A percentile compares a stretch with the other conserved stretches of the same genome.
Evolutionary conservation across 2,329 filamentous ascomycete genomes (phyloP).

Genomic region (Taxawa tesnikishii): DNA sequence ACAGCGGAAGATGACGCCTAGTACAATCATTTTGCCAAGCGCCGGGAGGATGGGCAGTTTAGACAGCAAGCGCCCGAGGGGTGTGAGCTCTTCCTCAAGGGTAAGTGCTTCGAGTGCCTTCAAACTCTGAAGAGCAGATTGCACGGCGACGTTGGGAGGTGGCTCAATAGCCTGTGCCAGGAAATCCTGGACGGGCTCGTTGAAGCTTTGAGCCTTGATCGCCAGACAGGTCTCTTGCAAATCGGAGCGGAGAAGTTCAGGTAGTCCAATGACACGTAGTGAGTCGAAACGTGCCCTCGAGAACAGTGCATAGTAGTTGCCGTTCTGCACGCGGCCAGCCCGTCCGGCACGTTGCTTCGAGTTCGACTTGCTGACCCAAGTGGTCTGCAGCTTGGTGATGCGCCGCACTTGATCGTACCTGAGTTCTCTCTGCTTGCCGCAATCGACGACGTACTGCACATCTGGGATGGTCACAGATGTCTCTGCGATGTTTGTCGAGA

Average conservation of each 20-base stretch:
- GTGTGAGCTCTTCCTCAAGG: conserved; percentile 29
- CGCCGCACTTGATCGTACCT: conserved; percentile 27
- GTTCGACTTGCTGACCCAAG: conserved; percentile 37
- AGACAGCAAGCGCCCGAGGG: conserved; percentile 32
- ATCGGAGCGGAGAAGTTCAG: conserved; percentile 31
- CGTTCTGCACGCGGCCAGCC: conserved; percentile 35
- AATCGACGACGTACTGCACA: conserved; percentile 37
- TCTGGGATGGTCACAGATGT: conserved; percentile 41
- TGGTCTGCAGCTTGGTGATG: conserved; percentile 26
- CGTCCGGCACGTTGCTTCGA: conserved; percentile 36
- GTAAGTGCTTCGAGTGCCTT: conserved; percentile 30
- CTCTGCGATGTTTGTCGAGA: conserved; percentile 40
- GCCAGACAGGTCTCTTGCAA: conserved; percentile 32
- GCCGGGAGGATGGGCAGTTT: conserved; percentile 28
- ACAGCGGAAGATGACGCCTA: conserved; percentile 40
- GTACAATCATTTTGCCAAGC: conserved; percentile 36
- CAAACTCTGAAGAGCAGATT: conserved; percentile 26
- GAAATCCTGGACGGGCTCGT: conserved; percentile 27
- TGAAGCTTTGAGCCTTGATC: conserved; percentile 26
- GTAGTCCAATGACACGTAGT: conserved; percentile 19
- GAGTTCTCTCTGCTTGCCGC: conserved; percentile 28
- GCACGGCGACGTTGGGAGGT: conserved; percentile 24
- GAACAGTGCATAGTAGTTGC: conserved; percentile 38
- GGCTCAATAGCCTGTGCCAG: conserved; percentile 33
- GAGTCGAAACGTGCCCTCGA: conserved; percentile 22